These are phyloP conservation scores for Saposhnikovia divaricata DNA, from an alignment of 129 eudicot species.

Conservation along the genomic window DNA sequence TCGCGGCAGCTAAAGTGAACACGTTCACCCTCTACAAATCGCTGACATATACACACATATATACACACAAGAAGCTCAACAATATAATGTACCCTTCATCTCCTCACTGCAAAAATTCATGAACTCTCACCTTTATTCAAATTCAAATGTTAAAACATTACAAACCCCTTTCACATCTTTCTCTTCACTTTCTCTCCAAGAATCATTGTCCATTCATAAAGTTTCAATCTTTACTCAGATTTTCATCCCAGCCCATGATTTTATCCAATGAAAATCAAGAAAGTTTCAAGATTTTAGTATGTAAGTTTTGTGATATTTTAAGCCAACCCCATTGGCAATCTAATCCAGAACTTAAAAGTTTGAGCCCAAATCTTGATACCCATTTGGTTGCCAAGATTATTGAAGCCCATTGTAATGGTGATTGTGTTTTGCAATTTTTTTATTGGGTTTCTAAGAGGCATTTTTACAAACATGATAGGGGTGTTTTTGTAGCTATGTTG, in stretches of 20 bases:
- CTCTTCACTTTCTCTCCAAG: background rate
- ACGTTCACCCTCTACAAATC: background rate
- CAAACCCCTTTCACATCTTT: background rate
- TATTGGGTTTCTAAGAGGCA: conserved; percentile 51
- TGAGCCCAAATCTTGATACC: conserved; percentile 38
- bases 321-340: conserved; percentile 38
- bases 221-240: conserved; percentile 21
- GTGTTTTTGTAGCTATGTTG: conserved; percentile 51
- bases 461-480: conserved; percentile 57
- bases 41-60: background rate
- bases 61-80: background rate
- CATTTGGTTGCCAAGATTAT: conserved; percentile 52
- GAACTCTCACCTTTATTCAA: background rate
- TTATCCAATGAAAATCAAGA: background rate
- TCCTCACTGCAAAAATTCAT: background rate
- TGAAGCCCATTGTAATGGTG: conserved; percentile 21
- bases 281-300: conserved; percentile 24
- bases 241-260: conserved; percentile 30
- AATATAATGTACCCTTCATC: background rate
- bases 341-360: conserved; percentile 40
- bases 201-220: background rate
- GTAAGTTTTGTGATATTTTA: conserved; percentile 40
- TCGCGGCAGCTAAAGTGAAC: background rate
- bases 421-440: conserved; percentile 49
- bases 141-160: background rate